phyloP scores from a whole-genome alignment of 208 protist species.

The Trypanosoma avium region DNA sequence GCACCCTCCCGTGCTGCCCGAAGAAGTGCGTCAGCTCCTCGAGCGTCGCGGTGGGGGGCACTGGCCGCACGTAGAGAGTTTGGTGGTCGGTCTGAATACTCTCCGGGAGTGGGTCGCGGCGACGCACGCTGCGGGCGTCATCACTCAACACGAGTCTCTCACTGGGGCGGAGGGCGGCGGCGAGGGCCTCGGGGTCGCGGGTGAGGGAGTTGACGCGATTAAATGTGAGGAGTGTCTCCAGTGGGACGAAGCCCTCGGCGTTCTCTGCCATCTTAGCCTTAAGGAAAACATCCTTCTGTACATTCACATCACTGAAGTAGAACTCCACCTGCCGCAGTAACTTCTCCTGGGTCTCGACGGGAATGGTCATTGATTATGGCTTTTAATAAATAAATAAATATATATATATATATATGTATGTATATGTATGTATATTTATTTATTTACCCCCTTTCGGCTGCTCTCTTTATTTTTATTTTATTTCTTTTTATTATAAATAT shows the following conservation, averaged over 20 bases:
- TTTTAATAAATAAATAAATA: not conserved
- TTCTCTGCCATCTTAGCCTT: constrained; percentile 88
- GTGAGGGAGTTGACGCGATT: constrained; percentile 82
- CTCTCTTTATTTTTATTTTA: not conserved
- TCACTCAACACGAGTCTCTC: constrained; percentile 62
- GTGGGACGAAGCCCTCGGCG: constrained; percentile 74
- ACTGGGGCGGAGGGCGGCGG: constrained; percentile 59
- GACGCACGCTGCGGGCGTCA: constrained; percentile 68
- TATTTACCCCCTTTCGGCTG: not conserved
- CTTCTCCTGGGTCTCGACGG: constrained; percentile 30
- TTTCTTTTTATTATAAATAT: no score
- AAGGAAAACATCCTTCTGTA: constrained; percentile 88
- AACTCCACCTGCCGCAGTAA: constrained; percentile 87
- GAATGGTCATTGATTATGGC: constrained; percentile 15
- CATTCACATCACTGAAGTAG: constrained; percentile 93
- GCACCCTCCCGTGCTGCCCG: constrained; percentile 62
- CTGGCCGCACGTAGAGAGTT: constrained; percentile 86
- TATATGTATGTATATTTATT: constrained; percentile 7
- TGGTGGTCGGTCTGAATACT: constrained; percentile 85
- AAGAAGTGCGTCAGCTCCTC: constrained; percentile 85
- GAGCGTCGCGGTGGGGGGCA: constrained; percentile 67
- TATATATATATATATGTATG: constrained; percentile 1
- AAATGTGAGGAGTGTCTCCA: constrained; percentile 83
- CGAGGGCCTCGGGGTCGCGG: constrained; percentile 64
- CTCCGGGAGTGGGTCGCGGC: constrained; percentile 77